Evolutionary conservation across 2,329 filamentous ascomycete genomes (phyloP).

Genomic region (Sarocladium brachiariae): DNA sequence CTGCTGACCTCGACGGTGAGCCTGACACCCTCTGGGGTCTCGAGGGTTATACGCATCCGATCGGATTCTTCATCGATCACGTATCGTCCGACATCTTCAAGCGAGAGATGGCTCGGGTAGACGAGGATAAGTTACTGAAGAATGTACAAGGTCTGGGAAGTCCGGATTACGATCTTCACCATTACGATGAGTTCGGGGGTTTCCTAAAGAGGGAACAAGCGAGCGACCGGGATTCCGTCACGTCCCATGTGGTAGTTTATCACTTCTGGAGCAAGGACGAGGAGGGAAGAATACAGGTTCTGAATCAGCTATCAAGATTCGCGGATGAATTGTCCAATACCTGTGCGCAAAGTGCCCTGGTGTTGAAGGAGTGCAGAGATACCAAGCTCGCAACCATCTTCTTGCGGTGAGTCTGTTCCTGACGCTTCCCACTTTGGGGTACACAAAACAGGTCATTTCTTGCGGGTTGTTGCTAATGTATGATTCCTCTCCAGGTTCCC

Average conservation of each 20-base stretch:
- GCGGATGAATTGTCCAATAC: neutral
- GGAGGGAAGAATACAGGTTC: neutral
- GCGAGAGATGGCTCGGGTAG: conserved; percentile 14
- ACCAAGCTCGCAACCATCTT: neutral
- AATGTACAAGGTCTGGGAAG: conserved; percentile 11
- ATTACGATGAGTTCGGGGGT: conserved; percentile 14
- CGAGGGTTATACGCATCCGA: conserved; percentile 16
- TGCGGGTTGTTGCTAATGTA: no score
- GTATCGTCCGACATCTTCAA: conserved; percentile 16
- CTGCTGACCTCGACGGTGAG: conserved; percentile 14
- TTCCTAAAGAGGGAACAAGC: conserved; percentile 13
- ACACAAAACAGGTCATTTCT: no score
- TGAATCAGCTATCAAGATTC: neutral
- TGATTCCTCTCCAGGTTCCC: neutral
- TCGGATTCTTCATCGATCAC: conserved; percentile 17
- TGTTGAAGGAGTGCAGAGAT: neutral
- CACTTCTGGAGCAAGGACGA: conserved; percentile 14
- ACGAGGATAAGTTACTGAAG: conserved; percentile 13
- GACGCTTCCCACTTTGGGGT: neutral
- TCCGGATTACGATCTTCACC: conserved; percentile 16
- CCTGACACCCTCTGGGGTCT: conserved; percentile 17
- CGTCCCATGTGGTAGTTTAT: conserved; percentile 12
- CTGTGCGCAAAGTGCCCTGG: neutral
- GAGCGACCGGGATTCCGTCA: conserved; percentile 11
- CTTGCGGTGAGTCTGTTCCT: neutral